Evolutionary conservation across 495 filamentous ascomycete species (phyloP).

Genomic region (Tricharina praecox): DNA sequence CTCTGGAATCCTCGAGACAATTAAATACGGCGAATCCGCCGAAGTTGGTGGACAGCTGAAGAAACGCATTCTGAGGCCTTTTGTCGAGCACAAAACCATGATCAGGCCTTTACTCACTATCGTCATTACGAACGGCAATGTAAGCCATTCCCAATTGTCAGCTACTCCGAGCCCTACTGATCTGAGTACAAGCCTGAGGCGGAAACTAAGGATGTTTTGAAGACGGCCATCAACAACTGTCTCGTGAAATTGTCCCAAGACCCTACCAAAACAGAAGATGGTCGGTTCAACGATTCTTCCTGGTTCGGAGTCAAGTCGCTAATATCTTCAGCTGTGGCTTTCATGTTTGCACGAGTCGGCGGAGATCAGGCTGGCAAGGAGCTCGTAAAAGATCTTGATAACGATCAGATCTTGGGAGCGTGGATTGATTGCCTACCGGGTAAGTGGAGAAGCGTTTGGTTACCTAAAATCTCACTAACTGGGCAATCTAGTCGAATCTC

Average conservation of each 20-base stretch:
- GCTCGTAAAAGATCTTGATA: slow-evolving; percentile 43
- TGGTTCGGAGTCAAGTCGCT: slow-evolving; percentile 25
- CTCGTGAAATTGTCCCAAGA: slow-evolving; percentile 28
- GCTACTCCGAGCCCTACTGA: not conserved
- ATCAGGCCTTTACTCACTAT: slow-evolving; percentile 7
- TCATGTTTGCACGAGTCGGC: slow-evolving; percentile 55
- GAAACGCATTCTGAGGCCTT: not conserved
- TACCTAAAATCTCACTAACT: not conserved
- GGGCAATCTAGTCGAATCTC: not conserved
- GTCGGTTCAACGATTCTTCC: slow-evolving; percentile 13
- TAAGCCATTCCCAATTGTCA: not conserved
- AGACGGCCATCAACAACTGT: slow-evolving; percentile 38
- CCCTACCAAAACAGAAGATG: not conserved
- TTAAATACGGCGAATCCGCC: slow-evolving; percentile 32
- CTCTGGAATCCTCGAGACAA: slow-evolving; percentile 35
- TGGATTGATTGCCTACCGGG: slow-evolving; percentile 34
- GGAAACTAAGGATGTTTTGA: slow-evolving; percentile 38
- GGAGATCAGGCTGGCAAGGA: slow-evolving; percentile 44
- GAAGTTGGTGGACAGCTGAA: slow-evolving; percentile 5
- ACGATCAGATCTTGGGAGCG: slow-evolving; percentile 40
- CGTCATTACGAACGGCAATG: slow-evolving; percentile 7
- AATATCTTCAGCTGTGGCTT: slow-evolving; percentile 39
- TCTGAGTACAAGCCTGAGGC: slow-evolving; percentile 37
- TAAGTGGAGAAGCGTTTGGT: too few species aligned
- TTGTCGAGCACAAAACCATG: slow-evolving; percentile 13